These are phyloP conservation scores for Euphorbia celastroides DNA, from an alignment of 441 rosid species.

Conservation along the genomic window DNA sequence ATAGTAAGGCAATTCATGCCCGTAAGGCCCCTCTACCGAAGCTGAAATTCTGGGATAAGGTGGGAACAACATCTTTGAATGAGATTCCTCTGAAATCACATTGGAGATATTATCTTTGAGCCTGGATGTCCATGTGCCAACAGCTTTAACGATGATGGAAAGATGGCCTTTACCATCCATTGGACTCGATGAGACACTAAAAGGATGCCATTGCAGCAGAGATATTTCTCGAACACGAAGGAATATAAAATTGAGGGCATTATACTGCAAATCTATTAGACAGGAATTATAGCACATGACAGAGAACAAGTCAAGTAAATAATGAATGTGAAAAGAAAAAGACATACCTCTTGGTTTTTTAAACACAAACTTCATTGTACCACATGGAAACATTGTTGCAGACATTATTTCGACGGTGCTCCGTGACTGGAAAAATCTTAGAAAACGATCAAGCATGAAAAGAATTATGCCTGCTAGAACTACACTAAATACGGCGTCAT, in stretches of 20 bases:
- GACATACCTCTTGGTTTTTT: slow-evolving; percentile 32
- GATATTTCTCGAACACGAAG: slow-evolving; percentile 63
- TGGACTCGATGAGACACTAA: slow-evolving; percentile 44
- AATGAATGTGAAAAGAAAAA: not conserved
- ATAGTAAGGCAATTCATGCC: slow-evolving; percentile 69
- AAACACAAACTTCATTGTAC: slow-evolving; percentile 40
- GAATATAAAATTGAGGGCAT: slow-evolving; percentile 73
- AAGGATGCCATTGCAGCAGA: slow-evolving; percentile 61
- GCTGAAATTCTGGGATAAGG: slow-evolving; percentile 38
- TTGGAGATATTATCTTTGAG: slow-evolving; percentile 29
- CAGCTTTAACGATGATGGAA: slow-evolving; percentile 39
- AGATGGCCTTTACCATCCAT: slow-evolving; percentile 36
- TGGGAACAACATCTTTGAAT: slow-evolving; percentile 15
- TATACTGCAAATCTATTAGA: slow-evolving; percentile 51
- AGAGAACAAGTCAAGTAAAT: slow-evolving; percentile 2
- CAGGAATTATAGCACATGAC: not conserved
- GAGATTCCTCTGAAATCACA: slow-evolving; percentile 18
- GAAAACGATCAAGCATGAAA: slow-evolving; percentile 43
- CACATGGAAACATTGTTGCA: slow-evolving; percentile 38
- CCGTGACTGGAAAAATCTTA: slow-evolving; percentile 49
- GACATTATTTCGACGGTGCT: slow-evolving; percentile 33
- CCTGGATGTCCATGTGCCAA: slow-evolving; percentile 44
- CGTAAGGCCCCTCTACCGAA: slow-evolving; percentile 64
- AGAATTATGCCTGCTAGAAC: slow-evolving; percentile 47
- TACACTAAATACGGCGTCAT: slow-evolving; percentile 34